Percentiles rank a stretch among this genome's conserved stretches.
Evolutionary conservation across 202 grass and related monocot species (phyloP).

Genomic region (Setaria italica): DNA sequence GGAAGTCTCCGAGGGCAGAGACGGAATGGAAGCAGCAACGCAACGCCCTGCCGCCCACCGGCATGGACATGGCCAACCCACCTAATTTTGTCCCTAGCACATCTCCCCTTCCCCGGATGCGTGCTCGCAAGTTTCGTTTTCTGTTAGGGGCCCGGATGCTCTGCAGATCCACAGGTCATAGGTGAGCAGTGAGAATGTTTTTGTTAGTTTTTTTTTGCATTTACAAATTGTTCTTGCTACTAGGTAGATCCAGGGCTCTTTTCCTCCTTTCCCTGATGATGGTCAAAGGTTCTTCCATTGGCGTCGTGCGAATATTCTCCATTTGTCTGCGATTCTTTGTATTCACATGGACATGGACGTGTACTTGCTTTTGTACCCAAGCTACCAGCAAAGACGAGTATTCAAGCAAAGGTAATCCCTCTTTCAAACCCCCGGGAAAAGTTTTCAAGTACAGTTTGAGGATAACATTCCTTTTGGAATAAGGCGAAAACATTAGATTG

Average conservation of each 20-base stretch:
- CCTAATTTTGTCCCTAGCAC: slow-evolving; percentile 29
- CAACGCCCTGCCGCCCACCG: slow-evolving; percentile 16
- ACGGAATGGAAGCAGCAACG: not conserved
- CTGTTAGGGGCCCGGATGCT: not conserved
- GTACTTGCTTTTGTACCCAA: slow-evolving; percentile 29
- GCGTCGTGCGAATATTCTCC: slow-evolving; percentile 42
- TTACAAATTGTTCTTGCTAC: not conserved
- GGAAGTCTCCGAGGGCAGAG: not conserved
- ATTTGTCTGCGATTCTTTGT: not conserved
- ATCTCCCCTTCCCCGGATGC: not conserved
- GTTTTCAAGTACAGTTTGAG: not conserved
- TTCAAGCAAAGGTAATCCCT: slow-evolving; percentile 29
- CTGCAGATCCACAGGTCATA: not conserved
- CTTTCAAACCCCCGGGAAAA: slow-evolving; percentile 26
- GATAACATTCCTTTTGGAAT: not conserved
- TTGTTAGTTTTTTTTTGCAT: not conserved
- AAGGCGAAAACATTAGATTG: not conserved
- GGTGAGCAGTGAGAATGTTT: not conserved
- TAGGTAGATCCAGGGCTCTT: not conserved
- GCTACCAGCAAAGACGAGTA: not conserved
- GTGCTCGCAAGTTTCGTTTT: slow-evolving; percentile 33
- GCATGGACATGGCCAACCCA: slow-evolving; percentile 46
- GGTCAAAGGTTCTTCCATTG: slow-evolving; percentile 29
- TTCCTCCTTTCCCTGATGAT: not conserved
- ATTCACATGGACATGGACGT: not conserved